Conservation (phyloP, 441 rosid species). For the Brassica balearica region DNA sequence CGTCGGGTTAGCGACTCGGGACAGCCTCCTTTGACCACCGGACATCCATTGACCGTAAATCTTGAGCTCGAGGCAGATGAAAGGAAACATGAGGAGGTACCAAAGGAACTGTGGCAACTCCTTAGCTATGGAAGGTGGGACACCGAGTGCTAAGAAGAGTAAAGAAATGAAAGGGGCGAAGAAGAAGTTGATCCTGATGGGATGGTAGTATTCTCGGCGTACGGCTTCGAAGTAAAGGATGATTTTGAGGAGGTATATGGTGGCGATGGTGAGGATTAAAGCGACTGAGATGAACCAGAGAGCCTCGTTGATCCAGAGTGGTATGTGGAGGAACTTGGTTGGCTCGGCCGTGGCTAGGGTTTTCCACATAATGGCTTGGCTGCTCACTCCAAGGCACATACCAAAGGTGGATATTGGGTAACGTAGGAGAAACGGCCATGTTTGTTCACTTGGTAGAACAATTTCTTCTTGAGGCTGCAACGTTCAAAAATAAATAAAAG, state of each 20-base stretch:
- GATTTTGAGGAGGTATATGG: slow-evolving; percentile 64
- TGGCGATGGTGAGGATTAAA: slow-evolving; percentile 52
- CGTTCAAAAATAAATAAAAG: background rate
- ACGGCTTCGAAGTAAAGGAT: slow-evolving; percentile 87
- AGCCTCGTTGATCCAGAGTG: slow-evolving; percentile 50
- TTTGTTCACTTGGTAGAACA: slow-evolving; percentile 73
- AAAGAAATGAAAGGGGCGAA: slow-evolving; percentile 93
- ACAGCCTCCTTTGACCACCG: slow-evolving; percentile 88
- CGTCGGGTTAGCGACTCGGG: slow-evolving; percentile 94
- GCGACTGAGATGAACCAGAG: slow-evolving; percentile 76
- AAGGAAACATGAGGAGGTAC: slow-evolving; percentile 87
- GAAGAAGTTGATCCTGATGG: slow-evolving; percentile 88
- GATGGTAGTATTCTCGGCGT: slow-evolving; percentile 89
- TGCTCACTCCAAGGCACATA: slow-evolving; percentile 88
- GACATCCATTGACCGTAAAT: slow-evolving; percentile 99
- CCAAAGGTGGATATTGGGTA: slow-evolving; percentile 85
- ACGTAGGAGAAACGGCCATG: slow-evolving; percentile 93
- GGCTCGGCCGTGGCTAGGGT: slow-evolving; percentile 67
- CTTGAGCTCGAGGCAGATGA: slow-evolving; percentile 78
- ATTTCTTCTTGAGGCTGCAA: slow-evolving; percentile 77
- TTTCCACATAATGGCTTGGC: slow-evolving; percentile 95
- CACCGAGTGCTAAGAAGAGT: slow-evolving; percentile 78
- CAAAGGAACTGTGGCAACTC: slow-evolving; percentile 59
- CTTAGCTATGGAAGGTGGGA: slow-evolving; percentile 60
- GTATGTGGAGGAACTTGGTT: slow-evolving; percentile 71